These are phyloP conservation scores for Saraca asoca DNA, from an alignment of 331 rosid species.

Conservation along the genomic window DNA sequence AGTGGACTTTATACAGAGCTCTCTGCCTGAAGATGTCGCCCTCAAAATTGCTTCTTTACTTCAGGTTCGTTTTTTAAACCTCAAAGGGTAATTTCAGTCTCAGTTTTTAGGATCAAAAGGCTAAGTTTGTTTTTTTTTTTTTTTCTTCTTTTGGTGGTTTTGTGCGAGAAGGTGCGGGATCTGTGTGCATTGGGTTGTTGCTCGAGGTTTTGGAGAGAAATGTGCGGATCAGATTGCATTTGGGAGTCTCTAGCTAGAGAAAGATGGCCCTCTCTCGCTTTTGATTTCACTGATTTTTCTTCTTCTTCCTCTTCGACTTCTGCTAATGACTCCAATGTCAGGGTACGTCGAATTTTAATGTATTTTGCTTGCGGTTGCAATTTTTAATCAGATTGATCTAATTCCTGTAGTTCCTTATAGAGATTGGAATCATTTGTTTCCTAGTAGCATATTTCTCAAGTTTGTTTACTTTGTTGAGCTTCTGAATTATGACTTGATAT, in stretches of 20 bases:
- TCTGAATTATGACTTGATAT: conserved; percentile 9
- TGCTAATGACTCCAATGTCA: conserved; percentile 27
- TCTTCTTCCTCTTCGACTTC: conserved; percentile 41
- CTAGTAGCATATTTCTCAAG: not conserved
- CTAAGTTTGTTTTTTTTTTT: not conserved
- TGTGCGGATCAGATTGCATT: conserved; percentile 55
- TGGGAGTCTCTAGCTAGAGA: conserved; percentile 61
- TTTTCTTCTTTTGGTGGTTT: conserved; percentile 19
- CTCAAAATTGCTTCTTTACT: conserved; percentile 71
- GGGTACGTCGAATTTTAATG: conserved; percentile 35
- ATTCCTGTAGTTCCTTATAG: not conserved
- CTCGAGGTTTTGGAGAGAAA: conserved; percentile 63
- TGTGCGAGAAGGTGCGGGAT: conserved; percentile 57
- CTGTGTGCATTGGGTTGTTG: conserved; percentile 75
- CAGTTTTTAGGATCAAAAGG: not conserved
- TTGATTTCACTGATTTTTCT: conserved; percentile 16
- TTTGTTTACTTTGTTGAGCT: conserved; percentile 18
- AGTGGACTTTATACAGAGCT: conserved; percentile 30
- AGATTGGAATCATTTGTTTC: not conserved
- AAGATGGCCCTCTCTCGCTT: conserved; percentile 61
- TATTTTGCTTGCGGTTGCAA: no score
- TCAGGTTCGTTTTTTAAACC: conserved; percentile 42
- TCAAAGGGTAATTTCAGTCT: not conserved
- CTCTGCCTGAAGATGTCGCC: conserved; percentile 63
- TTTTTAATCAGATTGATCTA: no score